phyloP scores from a whole-genome alignment of 805 yeast genomes.

The Hemisphaericaspora nanyangensis region DNA sequence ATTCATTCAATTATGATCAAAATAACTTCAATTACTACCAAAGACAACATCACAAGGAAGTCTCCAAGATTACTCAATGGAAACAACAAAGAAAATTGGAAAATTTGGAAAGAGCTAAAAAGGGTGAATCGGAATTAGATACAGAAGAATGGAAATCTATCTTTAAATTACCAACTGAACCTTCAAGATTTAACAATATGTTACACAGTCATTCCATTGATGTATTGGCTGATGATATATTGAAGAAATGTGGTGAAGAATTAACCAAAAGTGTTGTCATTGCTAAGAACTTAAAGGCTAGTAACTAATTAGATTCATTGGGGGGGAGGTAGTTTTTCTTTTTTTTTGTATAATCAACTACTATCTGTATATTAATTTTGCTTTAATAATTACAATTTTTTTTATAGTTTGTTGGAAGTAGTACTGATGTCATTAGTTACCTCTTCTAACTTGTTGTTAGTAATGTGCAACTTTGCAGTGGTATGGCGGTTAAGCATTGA shows the following conservation, averaged over 20 bases:
- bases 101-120: conserved; percentile 55
- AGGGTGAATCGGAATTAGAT: conserved; percentile 51
- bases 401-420: too few species aligned
- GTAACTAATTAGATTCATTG: too few species aligned
- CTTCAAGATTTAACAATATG: conserved; percentile 70
- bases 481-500: too few species aligned
- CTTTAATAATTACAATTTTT: too few species aligned
- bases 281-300: too few species aligned
- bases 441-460: too few species aligned
- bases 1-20: conserved; percentile 73
- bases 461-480: too few species aligned
- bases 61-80: conserved; percentile 69
- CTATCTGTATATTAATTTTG: not conserved
- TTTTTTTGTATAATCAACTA: too few species aligned
- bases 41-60: conserved; percentile 69
- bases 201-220: conserved; percentile 65
- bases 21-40: conserved; percentile 79
- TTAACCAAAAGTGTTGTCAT: conserved; percentile 59
- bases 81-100: conserved; percentile 65
- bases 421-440: too few species aligned
- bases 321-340: too few species aligned
- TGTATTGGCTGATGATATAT: conserved; percentile 66
- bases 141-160: conserved; percentile 64
- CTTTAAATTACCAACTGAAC: conserved; percentile 68
- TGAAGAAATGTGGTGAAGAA: conserved; percentile 65